Conservation (phyloP, 305 asterid genomes). For the Fraxinus xanthoxyloides region DNA sequence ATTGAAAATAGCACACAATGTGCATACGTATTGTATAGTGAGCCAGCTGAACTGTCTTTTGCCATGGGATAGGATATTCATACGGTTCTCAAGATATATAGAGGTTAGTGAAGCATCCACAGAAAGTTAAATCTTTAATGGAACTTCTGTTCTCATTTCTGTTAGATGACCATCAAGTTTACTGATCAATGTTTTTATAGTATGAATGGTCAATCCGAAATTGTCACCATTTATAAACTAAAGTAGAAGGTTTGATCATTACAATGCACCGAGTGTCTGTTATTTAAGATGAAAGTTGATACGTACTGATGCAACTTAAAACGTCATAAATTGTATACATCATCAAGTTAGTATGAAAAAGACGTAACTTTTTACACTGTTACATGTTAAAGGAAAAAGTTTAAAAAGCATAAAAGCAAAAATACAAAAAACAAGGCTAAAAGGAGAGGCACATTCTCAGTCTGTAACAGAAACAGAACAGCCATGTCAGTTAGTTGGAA, state of each 20-base stretch:
- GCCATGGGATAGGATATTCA: neutral
- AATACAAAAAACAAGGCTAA: neutral
- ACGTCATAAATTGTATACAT: neutral
- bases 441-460: neutral
- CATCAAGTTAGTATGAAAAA: neutral
- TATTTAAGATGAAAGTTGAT: neutral
- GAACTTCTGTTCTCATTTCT: neutral
- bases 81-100: neutral
- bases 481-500: constrained; percentile 5
- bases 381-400: neutral
- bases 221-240: neutral
- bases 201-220: neutral
- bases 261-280: neutral
- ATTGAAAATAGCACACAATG: neutral
- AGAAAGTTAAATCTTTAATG: neutral
- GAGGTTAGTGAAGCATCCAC: neutral
- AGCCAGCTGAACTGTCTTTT: neutral
- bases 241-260: neutral
- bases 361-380: neutral
- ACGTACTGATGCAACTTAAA: neutral
- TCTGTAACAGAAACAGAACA: constrained; percentile 17
- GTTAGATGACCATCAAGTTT: neutral
- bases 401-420: constrained; percentile 20
- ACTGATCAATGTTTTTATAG: neutral
- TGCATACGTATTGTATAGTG: neutral